Conservation (phyloP, 176 grass and related monocot species). For the Musa beccarii region DNA sequence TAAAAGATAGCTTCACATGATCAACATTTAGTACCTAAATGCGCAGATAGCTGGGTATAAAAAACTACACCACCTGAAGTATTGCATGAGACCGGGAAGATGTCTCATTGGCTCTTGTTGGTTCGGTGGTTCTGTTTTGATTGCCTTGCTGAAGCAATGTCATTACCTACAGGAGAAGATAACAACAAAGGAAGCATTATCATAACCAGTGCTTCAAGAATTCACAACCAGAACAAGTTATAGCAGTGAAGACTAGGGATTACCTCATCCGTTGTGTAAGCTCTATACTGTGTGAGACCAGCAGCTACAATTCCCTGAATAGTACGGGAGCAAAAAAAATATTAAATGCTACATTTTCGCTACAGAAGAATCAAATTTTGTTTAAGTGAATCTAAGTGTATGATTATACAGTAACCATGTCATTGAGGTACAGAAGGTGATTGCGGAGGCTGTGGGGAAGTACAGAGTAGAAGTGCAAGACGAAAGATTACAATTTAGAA, state of each 20-base stretch:
- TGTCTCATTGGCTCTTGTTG: constrained; percentile 81
- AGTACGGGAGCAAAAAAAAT: not conserved
- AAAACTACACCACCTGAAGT: constrained; percentile 52
- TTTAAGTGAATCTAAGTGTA: too few relatives aligned
- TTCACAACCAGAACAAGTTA: not conserved
- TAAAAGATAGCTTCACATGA: constrained; percentile 17
- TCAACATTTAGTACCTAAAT: not conserved
- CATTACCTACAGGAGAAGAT: constrained; percentile 56
- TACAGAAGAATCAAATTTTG: too few relatives aligned
- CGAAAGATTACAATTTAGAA: too few relatives aligned
- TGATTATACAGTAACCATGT: too few relatives aligned
- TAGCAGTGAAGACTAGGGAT: constrained; percentile 16
- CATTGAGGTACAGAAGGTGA: too few relatives aligned
- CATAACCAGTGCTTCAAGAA: not conserved
- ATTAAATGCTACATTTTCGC: not conserved
- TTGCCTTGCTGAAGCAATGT: constrained; percentile 90
- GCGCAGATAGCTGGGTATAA: not conserved
- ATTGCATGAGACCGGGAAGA: constrained; percentile 96
- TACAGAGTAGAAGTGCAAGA: too few relatives aligned
- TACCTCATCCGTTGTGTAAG: constrained; percentile 95
- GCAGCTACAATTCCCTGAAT: constrained; percentile 77
- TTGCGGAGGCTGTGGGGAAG: too few relatives aligned
- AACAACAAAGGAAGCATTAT: not conserved
- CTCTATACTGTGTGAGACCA: constrained; percentile 89
- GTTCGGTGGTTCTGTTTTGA: constrained; percentile 88